A percentile compares a stretch with the other conserved stretches of the same genome.
Evolutionary conservation across 2,329 filamentous ascomycete species (phyloP).

Genomic region (Sclerotinia nivalis): DNA sequence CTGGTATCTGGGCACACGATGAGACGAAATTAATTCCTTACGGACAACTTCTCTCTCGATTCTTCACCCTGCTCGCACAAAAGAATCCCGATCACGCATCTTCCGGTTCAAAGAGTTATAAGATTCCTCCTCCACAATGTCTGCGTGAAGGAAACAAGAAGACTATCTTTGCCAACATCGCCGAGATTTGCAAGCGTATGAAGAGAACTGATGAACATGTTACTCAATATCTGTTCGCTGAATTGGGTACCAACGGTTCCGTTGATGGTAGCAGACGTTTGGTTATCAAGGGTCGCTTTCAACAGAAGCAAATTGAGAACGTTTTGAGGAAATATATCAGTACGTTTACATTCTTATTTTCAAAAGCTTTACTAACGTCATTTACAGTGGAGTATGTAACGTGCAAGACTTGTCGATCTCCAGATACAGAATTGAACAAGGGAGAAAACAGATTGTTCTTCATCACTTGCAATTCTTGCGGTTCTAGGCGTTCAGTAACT

Average conservation of each 20-base stretch:
- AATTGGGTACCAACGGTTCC: slow-evolving; percentile 95
- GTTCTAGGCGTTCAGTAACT: slow-evolving; percentile 82
- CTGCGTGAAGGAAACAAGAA: slow-evolving; percentile 99
- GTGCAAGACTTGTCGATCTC: slow-evolving; percentile 96
- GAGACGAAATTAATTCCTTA: slow-evolving; percentile 66
- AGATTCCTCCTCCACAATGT: slow-evolving; percentile 98
- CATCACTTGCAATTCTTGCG: slow-evolving; percentile 91
- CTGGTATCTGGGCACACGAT: slow-evolving; percentile 44
- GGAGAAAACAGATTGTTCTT: slow-evolving; percentile 99
- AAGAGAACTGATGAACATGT: slow-evolving; percentile 98
- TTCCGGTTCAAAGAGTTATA: slow-evolving; percentile 90
- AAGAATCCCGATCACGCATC: slow-evolving; percentile 96
- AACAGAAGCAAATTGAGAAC: slow-evolving; percentile 99
- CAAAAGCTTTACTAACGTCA: slow-evolving; percentile 31
- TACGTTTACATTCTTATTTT: slow-evolving; percentile 51
- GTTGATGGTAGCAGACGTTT: slow-evolving; percentile 89
- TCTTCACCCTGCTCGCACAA: slow-evolving; percentile 91
- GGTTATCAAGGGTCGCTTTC: slow-evolving; percentile 99
- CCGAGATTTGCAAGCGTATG: slow-evolving; percentile 99
- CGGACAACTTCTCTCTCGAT: slow-evolving; percentile 80
- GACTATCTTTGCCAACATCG: slow-evolving; percentile 99
- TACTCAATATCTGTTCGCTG: slow-evolving; percentile 94
- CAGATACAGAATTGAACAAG: slow-evolving; percentile 95
- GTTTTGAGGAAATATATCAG: slow-evolving; percentile 93
- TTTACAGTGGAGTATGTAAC: slow-evolving; percentile 82